Base-by-base conservation (phyloP, 2,329 filamentous ascomycete genomes). In the Thermothelomyces thermophilus region DNA sequence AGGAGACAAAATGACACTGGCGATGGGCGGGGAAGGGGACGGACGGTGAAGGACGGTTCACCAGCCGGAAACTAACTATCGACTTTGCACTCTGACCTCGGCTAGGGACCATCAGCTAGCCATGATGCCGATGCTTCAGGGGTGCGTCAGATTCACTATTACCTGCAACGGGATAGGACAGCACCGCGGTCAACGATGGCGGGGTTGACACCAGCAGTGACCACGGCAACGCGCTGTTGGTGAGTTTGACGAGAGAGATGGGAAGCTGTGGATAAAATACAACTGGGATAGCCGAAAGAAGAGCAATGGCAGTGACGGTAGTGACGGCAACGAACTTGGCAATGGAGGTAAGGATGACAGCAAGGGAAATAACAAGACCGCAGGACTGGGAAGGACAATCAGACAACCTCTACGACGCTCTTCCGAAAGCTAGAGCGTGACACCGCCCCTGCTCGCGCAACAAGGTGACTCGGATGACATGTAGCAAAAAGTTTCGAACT, bases 81-180 rank as follows among this genome's bases (percentile, higher is more conserved):
- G 71, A 34, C 56, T 71, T 24, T 73, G 71, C 62, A 72, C 70
- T 7, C 61, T 73, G 58, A 67, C 63, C 24, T 64, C 66, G 20
- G 60, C 69, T 16, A 62, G 64, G 48, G 73, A 73, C 60, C 71
- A 73, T 56, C 69, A 71, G 51, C 68, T 68, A n/a, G 68, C 70
- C 17, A 56, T 69, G 31, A 71, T 71, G 68, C 68, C 69, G 8
- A 66, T 73, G 26, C 70, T 70, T 30, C 70, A 72, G 61, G 66
- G 71, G 35, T 73, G 71, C 55, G 63, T 63, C 35, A 69, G 69
- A 56, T 72, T 73, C 51, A 67, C 64, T 3, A 70, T 72, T 17
- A 58, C 55, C 1, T 60, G 60, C 24, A 59, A 60, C 33, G 62
- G 55, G 17, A 51, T 56, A 6, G 14, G 33, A 42, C n/a, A 52